Evolutionary conservation across 2,329 filamentous ascomycete genomes (phyloP), one percentile per base, ranked within the genome.

Genomic region (Colletotrichum abscissum): DNA sequence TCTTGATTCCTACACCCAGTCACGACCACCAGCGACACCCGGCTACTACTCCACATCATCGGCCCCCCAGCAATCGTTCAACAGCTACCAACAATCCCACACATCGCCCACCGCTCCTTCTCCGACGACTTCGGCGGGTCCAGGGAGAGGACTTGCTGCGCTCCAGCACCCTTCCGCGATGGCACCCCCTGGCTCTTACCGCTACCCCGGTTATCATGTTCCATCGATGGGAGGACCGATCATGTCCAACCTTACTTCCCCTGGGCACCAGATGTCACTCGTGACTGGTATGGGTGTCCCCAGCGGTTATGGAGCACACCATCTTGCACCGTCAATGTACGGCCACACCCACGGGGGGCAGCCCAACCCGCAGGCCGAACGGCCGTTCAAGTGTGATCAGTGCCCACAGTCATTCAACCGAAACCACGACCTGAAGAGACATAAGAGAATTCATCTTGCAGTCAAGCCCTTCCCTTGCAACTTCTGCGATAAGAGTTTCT

Each of bases 401-500:
- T 99, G 97, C 79, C 91, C 94, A 0, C 95, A 97, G 81, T 95
- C 94, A 49, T 99, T 99, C 85, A 98, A 97, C 82, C 89, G 97
- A 5, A 98, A 98, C 76, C 97, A 98, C 80, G 97, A 98, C 80
- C 83, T 98, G 78, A 99, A 99, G 84, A 90, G 97, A 64, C 97
- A 99, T 82, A 98, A 98, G 87, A 88, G 95, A 63, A 98, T 98
- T 72, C 97, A 99, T 82, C 84, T 98, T 71, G 94, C 95, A 0
- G 94, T 98, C 54, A 99, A 99, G 87, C 97, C 97, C 0, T 98
- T 96, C 82, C 95, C 95, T 0, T 99, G 97, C 81, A 90, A 87
- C 7, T 93, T 93, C 79, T 99, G 97, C 81, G 95, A 97, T 74
- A 98, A 98, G 89, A 97, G 94, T 81, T 99, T 99, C 80, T 98